These are phyloP conservation scores for Amniculicola lignicola DNA, from an alignment of 495 filamentous ascomycete species.

Conservation along the genomic window DNA sequence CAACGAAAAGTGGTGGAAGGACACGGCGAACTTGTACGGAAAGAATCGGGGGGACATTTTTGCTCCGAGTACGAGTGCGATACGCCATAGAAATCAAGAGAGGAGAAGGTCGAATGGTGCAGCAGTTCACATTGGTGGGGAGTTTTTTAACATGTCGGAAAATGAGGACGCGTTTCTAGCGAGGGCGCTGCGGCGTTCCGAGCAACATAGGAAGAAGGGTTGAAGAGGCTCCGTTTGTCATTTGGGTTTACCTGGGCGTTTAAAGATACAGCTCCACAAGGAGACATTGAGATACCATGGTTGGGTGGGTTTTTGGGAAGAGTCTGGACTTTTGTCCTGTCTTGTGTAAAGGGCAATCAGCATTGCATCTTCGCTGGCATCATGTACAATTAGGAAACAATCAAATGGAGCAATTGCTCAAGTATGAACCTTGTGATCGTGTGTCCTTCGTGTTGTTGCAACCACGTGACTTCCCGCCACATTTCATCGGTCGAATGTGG, in stretches of 20 bases:
- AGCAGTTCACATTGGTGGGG: too few relatives aligned
- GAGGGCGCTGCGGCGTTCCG: constrained; percentile 4
- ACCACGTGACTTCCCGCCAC: constrained; percentile 29
- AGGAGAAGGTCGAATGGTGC: too few relatives aligned
- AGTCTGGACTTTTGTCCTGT: too few relatives aligned
- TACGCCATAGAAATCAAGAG: too few relatives aligned
- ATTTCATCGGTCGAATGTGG: constrained; percentile 5
- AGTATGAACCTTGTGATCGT: not conserved
- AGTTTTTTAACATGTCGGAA: constrained; percentile 25
- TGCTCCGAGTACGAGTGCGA: not conserved
- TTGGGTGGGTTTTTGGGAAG: too few relatives aligned
- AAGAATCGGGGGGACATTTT: too few relatives aligned
- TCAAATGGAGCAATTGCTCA: not conserved
- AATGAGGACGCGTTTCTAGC: constrained; percentile 23
- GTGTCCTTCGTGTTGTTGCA: not conserved
- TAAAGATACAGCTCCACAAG: too few relatives aligned
- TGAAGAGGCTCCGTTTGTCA: not conserved
- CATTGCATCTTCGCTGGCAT: too few relatives aligned
- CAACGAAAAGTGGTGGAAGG: constrained; percentile 18
- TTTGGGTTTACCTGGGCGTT: not conserved
- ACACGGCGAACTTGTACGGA: not conserved
- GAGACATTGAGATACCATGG: too few relatives aligned
- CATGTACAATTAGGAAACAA: too few relatives aligned
- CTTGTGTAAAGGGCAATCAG: too few relatives aligned
- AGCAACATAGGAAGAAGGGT: too few relatives aligned